Evolutionary conservation across 768 basidiomycete species (phyloP).

Genomic region (Boletus speciosus): DNA sequence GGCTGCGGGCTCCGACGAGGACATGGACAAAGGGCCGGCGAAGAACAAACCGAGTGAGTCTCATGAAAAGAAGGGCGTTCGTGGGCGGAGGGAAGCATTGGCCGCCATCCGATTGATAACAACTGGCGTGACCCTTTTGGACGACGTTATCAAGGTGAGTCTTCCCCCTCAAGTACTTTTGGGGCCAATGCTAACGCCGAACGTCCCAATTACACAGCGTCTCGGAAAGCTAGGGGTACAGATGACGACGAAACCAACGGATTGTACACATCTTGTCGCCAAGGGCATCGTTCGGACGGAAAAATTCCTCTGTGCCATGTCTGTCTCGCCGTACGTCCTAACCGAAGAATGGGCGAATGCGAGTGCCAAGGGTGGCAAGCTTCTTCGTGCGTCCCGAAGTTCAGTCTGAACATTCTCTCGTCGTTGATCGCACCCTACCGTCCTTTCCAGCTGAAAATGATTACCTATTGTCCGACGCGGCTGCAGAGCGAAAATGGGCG

Average conservation of each 20-base stretch:
- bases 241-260: conserved; percentile 52
- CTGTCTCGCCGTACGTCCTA: conserved; percentile 59
- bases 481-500: conserved; percentile 60
- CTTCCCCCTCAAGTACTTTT: neutral
- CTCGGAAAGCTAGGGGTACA: conserved; percentile 65
- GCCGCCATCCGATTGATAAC: conserved; percentile 53
- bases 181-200: neutral
- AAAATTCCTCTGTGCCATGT: conserved; percentile 80
- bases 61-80: conserved; percentile 13
- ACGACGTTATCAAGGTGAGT: conserved; percentile 58
- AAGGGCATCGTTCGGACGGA: conserved; percentile 74
- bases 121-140: conserved; percentile 58
- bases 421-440: neutral
- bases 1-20: conserved; percentile 4
- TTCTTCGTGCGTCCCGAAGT: conserved; percentile 55
- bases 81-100: conserved; percentile 1
- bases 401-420: neutral
- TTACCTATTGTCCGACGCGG: conserved; percentile 57
- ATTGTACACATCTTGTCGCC: conserved; percentile 80
- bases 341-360: conserved; percentile 65
- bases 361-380: conserved; percentile 49
- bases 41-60: conserved; percentile 3
- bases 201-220: conserved; percentile 36
- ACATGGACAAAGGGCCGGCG: neutral
- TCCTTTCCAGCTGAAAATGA: conserved; percentile 52